A percentile compares a stretch with the other conserved stretches of the same genome.
Conservation (phyloP, 1,284 basidiomycete genomes). For the Pseudozyma sp. region DNA sequence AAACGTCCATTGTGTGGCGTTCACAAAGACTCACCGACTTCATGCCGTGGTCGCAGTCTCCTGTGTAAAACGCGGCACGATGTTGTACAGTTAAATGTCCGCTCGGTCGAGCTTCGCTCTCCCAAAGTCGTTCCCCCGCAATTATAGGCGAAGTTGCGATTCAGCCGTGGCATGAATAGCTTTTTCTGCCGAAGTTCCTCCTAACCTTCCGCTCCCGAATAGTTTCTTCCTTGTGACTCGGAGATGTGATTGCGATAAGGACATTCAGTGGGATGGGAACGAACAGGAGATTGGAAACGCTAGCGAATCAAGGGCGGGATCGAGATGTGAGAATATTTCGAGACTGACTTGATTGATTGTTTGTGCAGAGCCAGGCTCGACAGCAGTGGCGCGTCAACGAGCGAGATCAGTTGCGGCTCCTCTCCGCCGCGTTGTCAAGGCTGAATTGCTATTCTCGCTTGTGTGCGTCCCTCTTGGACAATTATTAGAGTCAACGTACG, state of each 20-base stretch:
- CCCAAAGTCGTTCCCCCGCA: too few relatives aligned
- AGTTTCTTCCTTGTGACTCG: not conserved
- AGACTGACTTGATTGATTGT: too few relatives aligned
- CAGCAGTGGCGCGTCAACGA: not conserved
- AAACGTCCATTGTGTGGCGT: not conserved
- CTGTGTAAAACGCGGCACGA: too few relatives aligned
- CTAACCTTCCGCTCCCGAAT: not conserved
- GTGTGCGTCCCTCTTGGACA: too few relatives aligned
- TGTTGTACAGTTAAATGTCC: constrained; percentile 6
- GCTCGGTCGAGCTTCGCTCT: constrained; percentile 24
- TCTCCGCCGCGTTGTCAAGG: not conserved
- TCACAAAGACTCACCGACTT: not conserved
- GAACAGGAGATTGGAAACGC: not conserved
- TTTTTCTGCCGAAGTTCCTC: constrained; percentile 7
- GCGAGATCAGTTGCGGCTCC: not conserved
- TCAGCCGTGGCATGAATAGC: not conserved
- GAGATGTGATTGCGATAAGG: not conserved
- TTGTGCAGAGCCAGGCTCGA: too few relatives aligned
- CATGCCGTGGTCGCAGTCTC: not conserved
- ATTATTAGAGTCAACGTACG: too few relatives aligned
- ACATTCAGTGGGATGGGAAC: not conserved
- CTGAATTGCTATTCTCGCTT: too few relatives aligned
- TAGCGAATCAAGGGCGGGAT: not conserved
- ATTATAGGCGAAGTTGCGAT: not conserved
- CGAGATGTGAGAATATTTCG: not conserved